Base-by-base conservation (phyloP, 1,284 basidiomycete genomes). In the Retiboletus flavoniger region DNA sequence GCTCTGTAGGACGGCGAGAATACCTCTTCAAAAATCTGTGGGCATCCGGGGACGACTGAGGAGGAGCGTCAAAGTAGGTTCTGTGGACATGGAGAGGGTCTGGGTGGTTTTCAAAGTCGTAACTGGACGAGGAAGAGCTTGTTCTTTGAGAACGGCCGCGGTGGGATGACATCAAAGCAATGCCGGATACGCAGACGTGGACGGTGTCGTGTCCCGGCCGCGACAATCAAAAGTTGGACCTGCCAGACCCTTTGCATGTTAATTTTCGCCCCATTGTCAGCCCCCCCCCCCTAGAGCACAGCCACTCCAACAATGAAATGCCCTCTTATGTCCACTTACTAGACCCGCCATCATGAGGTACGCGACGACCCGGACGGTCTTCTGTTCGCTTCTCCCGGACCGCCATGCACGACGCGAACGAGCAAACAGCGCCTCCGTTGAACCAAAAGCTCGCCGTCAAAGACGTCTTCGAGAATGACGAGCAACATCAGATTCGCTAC, bases 61-160 rank as follows among this genome's bases (percentile, higher is more conserved):
- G 63, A 3, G 55, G 62, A 35, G 63, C 26, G 53, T 69, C 59
- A 7, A 64, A 54, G 51, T 51, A 58, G 34, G 46, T 53, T 16
- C 56, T 53, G 39, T 53, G 55, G 32, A 53, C 28, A 11, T 55
- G 51, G 16, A 57, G 56, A 38, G 66, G 60, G 53, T 61, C 61
- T 52, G 63, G 41, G 35, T 36, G 47, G 14, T 46, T 76, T 63
- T 77, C 78, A 64, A 78, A 79, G 63, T 83, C 81, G 55, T 77
- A 76, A 56, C 75, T 72, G 38, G 83, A 69, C 17, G 83, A 84
- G 32, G 82, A 66, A 6, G 84, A 82, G 13, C 77, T 70, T 61
- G 75, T 81, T 68, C 78, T 72, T 8, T 79, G 76, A 42, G 68
- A 67, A 54, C 28, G 29, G 2, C 26, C 36, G 13, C 45, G 51